Evolutionary conservation across 2,329 filamentous ascomycete species (phyloP), one percentile per base, ranked within the genome.

Genomic region (Trichophyton schoenleinii): DNA sequence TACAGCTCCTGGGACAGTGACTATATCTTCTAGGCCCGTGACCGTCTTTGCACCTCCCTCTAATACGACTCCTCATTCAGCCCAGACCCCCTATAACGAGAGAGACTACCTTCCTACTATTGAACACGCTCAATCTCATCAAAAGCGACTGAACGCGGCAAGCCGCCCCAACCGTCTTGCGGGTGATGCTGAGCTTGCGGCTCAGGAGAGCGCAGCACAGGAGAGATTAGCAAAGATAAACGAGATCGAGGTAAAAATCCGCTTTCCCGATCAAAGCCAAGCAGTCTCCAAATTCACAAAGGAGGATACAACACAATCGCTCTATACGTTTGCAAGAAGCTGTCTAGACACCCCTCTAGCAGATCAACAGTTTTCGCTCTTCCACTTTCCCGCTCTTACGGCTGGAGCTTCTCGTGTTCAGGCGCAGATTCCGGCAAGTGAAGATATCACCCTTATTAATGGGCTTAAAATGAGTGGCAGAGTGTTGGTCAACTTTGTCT

Each of bases 251-350:
- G 80, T 97, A 65, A 90, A 88, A 65, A 82, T 96, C 57, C 87
- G 91, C 28, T 91, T 96, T 67, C 92, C 92, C 0, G 91, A 97
- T 70, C 88, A 91, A 67, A 88, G 85, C 62, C 85, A 86, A 60
- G 83, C 91, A 36, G 83, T 90, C 59, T 86, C 86, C 75, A 81
- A 80, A n/a, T 84, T 95, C 66, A 81, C 79, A 1, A 83, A 84
- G 20, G 72, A 78, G 0, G 86, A 91, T 60, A 90, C 88, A 0
- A 87, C 86, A 1, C 79, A 81, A 2, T 81, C 83, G 58, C 77
- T 99, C 1, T 90, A 97, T 74, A 77, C 79, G 13, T 89, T 87
- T 65, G 88, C 96, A 18, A 80, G 84, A 59, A 79, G 78, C 49
- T 84, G 92, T 64, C 86, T 99, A 72, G 81, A 84, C 1, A 73